phyloP scores from a whole-genome alignment of 345 rosid genomes.

The Limnanthes douglasii region DNA sequence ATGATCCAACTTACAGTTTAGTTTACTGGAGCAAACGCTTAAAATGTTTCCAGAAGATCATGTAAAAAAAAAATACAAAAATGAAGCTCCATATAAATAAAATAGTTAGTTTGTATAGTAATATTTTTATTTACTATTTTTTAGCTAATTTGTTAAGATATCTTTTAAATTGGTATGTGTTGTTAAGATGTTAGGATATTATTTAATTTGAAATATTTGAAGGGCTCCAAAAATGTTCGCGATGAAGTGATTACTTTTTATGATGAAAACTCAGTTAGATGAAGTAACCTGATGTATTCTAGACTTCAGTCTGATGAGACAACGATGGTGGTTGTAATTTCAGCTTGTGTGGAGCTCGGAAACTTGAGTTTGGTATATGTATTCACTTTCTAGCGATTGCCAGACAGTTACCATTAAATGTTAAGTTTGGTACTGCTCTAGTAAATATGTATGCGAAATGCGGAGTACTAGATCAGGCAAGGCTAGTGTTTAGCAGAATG shows the following conservation, averaged over 20 bases:
- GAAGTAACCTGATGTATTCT: constrained; percentile 30
- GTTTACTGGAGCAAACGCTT: too few relatives aligned
- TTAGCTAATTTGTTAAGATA: too few relatives aligned
- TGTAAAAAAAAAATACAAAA: too few relatives aligned
- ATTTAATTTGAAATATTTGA: too few relatives aligned
- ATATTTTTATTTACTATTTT: too few relatives aligned
- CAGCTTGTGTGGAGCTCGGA: constrained; percentile 32
- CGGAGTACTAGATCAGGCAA: constrained; percentile 38
- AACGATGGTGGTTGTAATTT: constrained; percentile 58
- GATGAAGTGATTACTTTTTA: constrained; percentile 44
- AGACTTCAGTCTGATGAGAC: constrained; percentile 50
- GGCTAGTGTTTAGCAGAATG: constrained; percentile 35
- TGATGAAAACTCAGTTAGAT: constrained; percentile 23
- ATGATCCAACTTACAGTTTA: too few relatives aligned
- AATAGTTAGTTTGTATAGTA: too few relatives aligned
- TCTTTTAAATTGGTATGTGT: too few relatives aligned
- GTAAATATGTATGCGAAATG: constrained; percentile 72
- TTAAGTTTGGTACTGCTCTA: constrained; percentile 63
- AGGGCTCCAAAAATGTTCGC: too few relatives aligned
- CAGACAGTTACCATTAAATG: constrained; percentile 38
- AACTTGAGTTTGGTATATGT: constrained; percentile 66
- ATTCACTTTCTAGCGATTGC: constrained; percentile 45
- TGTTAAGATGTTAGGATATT: too few relatives aligned
- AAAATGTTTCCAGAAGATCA: too few relatives aligned
- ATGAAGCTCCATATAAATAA: too few relatives aligned